Conservation (phyloP, 768 basidiomycete genomes). For the Hericium coralloides region DNA sequence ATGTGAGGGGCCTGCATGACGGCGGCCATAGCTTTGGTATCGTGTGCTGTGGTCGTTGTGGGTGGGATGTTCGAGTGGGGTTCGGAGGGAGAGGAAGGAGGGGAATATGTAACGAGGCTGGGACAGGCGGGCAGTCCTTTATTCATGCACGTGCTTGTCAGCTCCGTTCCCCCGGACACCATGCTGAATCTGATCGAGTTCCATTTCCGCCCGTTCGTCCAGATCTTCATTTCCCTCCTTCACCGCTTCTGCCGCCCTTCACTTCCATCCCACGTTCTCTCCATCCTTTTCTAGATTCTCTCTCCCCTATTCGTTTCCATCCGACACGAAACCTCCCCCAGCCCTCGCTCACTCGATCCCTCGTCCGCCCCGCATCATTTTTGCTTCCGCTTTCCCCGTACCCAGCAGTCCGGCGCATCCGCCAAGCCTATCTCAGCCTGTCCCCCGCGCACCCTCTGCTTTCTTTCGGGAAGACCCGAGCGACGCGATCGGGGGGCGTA, state of each 20-base stretch:
- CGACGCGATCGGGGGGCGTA: too few species aligned
- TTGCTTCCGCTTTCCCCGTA: too few species aligned
- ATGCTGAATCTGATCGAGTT: conserved; percentile 63
- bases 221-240: not conserved
- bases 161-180: not conserved
- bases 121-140: not conserved
- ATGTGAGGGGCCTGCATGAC: not conserved
- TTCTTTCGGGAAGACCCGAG: too few species aligned
- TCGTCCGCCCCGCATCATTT: too few species aligned
- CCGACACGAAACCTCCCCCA: too few species aligned
- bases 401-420: too few species aligned
- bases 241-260: not conserved
- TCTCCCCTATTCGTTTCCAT: too few species aligned
- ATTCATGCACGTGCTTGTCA: not conserved
- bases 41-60: conserved; percentile 24
- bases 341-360: too few species aligned
- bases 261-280: not conserved
- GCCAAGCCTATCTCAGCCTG: too few species aligned
- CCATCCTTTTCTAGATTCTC: too few species aligned
- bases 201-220: conserved; percentile 56
- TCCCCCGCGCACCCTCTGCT: too few species aligned
- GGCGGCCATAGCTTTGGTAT: not conserved
- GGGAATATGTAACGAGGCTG: not conserved
- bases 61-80: conserved; percentile 45
- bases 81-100: not conserved